These are phyloP conservation scores for Diaporthe australafricana DNA, from an alignment of 2,329 filamentous ascomycete species.

Conservation along the genomic window DNA sequence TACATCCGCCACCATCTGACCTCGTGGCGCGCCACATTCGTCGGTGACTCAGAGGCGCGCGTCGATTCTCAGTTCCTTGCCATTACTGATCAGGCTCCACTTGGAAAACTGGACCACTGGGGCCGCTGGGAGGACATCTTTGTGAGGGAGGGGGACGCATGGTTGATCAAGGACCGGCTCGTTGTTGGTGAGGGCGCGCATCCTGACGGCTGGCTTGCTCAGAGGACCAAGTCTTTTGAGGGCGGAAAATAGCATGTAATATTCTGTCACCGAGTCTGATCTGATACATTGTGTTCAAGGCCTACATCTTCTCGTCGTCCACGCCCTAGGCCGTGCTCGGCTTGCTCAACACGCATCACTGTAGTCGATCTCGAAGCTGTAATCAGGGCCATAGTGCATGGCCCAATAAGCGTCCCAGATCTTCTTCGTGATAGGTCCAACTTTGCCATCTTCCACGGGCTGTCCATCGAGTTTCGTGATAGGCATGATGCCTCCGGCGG, in stretches of 20 bases:
- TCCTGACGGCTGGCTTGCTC: background rate
- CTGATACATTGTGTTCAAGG: background rate
- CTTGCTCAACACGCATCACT: background rate
- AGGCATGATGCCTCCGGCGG: constrained; percentile 65
- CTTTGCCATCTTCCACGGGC: constrained; percentile 53
- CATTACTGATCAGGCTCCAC: background rate
- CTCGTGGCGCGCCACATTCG: background rate
- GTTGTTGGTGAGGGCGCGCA: background rate
- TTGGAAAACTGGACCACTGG: background rate
- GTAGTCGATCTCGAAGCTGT: constrained; percentile 10
- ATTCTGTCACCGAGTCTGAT: background rate
- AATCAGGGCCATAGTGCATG: constrained; percentile 54
- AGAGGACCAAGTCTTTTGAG: background rate
- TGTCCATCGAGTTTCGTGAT: constrained; percentile 59
- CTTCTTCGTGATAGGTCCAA: constrained; percentile 57
- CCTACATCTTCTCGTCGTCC: background rate
- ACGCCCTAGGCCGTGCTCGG: background rate
- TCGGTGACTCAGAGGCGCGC: background rate
- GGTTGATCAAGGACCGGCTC: background rate
- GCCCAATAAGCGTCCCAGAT: constrained; percentile 65
- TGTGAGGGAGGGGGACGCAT: background rate
- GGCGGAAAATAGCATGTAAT: background rate
- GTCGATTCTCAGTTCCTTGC: background rate
- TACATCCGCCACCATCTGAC: background rate
- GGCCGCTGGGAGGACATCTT: background rate